Evolutionary conservation across 1,284 basidiomycete species (phyloP), one percentile per base, ranked within the genome.

Genomic region (Marasmius fiardii): DNA sequence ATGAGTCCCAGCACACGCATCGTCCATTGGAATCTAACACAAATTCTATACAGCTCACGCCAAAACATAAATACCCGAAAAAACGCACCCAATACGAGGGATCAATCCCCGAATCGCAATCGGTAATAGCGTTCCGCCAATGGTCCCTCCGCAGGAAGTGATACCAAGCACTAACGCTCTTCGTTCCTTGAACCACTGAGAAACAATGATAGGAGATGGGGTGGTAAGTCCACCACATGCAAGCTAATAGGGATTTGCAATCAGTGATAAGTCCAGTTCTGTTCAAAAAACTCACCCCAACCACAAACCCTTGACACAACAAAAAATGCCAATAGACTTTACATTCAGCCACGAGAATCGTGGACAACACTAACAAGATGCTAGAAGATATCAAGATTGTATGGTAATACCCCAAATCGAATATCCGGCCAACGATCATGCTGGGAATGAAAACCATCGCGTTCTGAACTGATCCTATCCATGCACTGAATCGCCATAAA

Each of bases 391-490:
- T n/a, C n/a, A n/a, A n/a, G n/a, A n/a, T n/a, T n/a, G n/a, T n/a
- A n/a, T n/a, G n/a, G n/a, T n/a, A n/a, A n/a, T n/a, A n/a, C n/a
- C n/a, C n/a, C n/a, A n/a, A n/a, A n/a, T n/a, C n/a, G n/a, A n/a
- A n/a, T n/a, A n/a, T n/a, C n/a, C n/a, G n/a, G n/a, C n/a, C n/a
- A n/a, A n/a, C n/a, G n/a, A n/a, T n/a, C n/a, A 75, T 61, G 64
- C 75, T 67, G 59, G 80, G 69, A 64, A 77, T 56, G 71, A 80
- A 75, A 59, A 78, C 67, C 26, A 73, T 58, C 23, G 70, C 59
- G 53, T 71, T 72, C 69, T 74, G 85, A 54, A 88, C 71, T 0
- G 87, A 88, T 2, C 88, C 88, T 56, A 90, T 88, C 88, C 88
- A 90, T n/a, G 86, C 79, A 41, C 85, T 88, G 57, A n/a, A 16